These are phyloP conservation scores for Tetracentron sinense DNA, from an alignment of 164 flowering plant species.

Conservation along the genomic window DNA sequence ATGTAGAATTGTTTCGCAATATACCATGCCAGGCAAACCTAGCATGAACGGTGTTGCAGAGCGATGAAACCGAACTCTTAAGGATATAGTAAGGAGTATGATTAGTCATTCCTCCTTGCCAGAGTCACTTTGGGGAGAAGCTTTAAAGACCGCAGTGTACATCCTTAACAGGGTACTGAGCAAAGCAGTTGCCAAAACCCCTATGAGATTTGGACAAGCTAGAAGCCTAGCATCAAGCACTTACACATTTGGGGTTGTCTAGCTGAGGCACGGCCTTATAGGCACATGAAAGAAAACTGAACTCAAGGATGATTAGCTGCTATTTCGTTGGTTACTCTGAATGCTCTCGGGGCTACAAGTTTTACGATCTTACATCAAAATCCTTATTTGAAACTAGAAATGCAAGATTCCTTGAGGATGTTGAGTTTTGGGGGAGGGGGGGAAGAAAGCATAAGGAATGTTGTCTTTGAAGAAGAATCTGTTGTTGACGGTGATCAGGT, in stretches of 20 bases:
- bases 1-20: conserved; percentile 10
- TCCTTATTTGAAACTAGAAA: conserved; percentile 5
- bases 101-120: conserved; percentile 7
- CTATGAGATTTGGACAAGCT: conserved; percentile 4
- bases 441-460: not conserved
- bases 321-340: conserved; percentile 3
- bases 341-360: not conserved
- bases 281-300: not conserved
- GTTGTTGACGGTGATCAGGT: not conserved
- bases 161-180: not conserved
- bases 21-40: conserved; percentile 12
- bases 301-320: not conserved
- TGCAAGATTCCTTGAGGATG: not conserved
- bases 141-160: not conserved
- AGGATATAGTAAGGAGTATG: conserved; percentile 1
- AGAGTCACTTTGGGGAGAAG: conserved; percentile 1
- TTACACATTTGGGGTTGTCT: not conserved
- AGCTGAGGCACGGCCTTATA: not conserved
- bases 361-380: not conserved
- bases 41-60: conserved; percentile 14
- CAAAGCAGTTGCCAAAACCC: not conserved
- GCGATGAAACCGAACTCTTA: conserved; percentile 5
- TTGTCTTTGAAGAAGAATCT: conserved; percentile 10
- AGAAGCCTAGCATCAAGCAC: not conserved
- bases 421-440: not conserved